Conservation (phyloP, 768 basidiomycete species). For the Tylopilus vinaceipallidus region DNA sequence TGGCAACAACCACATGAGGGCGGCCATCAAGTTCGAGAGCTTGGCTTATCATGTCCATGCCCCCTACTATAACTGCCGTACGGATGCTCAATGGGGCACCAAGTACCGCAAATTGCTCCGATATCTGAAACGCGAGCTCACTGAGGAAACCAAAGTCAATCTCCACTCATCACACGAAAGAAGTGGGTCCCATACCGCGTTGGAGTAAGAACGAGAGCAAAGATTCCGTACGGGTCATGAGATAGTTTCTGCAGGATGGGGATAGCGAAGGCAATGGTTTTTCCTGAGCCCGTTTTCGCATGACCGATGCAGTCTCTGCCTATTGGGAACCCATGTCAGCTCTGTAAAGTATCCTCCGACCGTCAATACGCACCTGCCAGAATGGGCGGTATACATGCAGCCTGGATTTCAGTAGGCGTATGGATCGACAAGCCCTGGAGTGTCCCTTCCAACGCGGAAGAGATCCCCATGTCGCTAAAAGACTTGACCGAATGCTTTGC, state of each 20-base stretch:
- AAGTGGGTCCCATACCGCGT: slow-evolving; percentile 62
- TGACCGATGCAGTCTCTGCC: slow-evolving; percentile 97
- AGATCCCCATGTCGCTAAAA: slow-evolving; percentile 62
- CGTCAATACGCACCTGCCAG: slow-evolving; percentile 55
- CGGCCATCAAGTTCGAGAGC: slow-evolving; percentile 80
- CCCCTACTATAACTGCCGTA: slow-evolving; percentile 90
- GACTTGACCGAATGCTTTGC: slow-evolving; percentile 25
- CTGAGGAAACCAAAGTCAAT: slow-evolving; percentile 38
- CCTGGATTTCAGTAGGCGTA: slow-evolving; percentile 83
- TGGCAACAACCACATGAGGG: slow-evolving; percentile 94
- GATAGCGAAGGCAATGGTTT: slow-evolving; percentile 95
- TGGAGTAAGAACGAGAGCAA: slow-evolving; percentile 89
- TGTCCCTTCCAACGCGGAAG: slow-evolving; percentile 55
- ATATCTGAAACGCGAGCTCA: slow-evolving; percentile 95
- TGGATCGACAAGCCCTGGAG: slow-evolving; percentile 83
- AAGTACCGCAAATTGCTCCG: slow-evolving; percentile 92
- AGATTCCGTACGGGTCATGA: slow-evolving; percentile 91
- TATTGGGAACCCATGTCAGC: slow-evolving; percentile 28
- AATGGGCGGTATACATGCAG: slow-evolving; percentile 86
- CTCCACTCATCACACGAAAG: not conserved
- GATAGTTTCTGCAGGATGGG: slow-evolving; percentile 90
- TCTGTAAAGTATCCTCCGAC: not conserved
- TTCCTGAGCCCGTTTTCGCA: slow-evolving; percentile 96
- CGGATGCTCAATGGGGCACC: slow-evolving; percentile 78
- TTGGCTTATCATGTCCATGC: slow-evolving; percentile 98